Conservation (phyloP, 2,329 filamentous ascomycete genomes). For the Cladorrhinum sp. region DNA sequence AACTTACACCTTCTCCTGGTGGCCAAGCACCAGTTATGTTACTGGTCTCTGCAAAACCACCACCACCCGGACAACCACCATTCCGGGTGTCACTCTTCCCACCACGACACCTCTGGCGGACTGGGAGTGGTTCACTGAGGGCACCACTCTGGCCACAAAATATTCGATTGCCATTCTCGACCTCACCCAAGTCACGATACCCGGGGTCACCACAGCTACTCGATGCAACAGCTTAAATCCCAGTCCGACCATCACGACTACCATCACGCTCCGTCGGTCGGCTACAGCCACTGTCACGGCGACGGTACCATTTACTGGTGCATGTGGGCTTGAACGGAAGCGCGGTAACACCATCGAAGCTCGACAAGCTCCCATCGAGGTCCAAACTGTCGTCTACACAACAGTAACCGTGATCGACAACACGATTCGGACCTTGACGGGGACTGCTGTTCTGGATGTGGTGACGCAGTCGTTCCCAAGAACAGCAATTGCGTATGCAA, state of each 20-base stretch:
- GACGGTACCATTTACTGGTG: not conserved
- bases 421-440: slow-evolving; percentile 14
- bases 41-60: slow-evolving; percentile 15
- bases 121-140: slow-evolving; percentile 17
- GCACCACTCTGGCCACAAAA: slow-evolving; percentile 12
- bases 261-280: not conserved
- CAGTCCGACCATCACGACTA: not conserved
- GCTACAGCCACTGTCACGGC: not conserved
- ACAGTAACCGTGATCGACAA: slow-evolving; percentile 18
- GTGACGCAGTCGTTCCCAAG: slow-evolving; percentile 11
- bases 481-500: slow-evolving; percentile 9
- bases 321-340: not conserved
- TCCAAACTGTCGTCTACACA: slow-evolving; percentile 16
- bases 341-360: not conserved
- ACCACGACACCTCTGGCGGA: slow-evolving; percentile 5
- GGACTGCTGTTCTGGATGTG: slow-evolving; percentile 19
- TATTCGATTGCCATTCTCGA: slow-evolving; percentile 8
- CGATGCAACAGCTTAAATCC: slow-evolving; percentile 6
- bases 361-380: slow-evolving; percentile 8
- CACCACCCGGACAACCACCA: slow-evolving; percentile 16
- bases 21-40: not conserved
- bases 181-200: not conserved
- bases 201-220: slow-evolving; percentile 1
- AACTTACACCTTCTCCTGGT: slow-evolving; percentile 14
- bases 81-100: slow-evolving; percentile 13